Base-by-base conservation (phyloP, 2,329 filamentous ascomycete species). In the Onygenales sp. region DNA sequence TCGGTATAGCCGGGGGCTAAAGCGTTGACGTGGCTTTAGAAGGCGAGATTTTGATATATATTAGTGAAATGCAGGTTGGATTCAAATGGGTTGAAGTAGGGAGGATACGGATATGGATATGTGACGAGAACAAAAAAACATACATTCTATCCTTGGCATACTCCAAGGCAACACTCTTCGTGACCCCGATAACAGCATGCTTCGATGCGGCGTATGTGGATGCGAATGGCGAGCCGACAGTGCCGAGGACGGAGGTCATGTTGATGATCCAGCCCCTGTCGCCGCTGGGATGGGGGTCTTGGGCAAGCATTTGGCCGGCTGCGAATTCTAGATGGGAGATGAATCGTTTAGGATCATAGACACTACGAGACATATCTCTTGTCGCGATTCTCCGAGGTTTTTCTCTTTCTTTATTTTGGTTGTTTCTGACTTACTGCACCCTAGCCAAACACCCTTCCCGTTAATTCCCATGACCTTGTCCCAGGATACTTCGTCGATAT, bases 1-100 rank as follows among this genome's bases (percentile, higher is more conserved):
- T 60, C 57, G 10, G 62, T 64, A 61, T 62, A 80, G 5, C 78
- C 79, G 4, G 79, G 78, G 51, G 77, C 79, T 4, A 81, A 68
- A 0, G 76, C 76, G 58, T 81, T 81, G 36, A 73, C 71, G 55
- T 81, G 77, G 27, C 53, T 57, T 27, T 17, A 32, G 14, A 40
- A 40, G 4, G 11, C 37, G 14, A 40, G 37, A 27, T 48, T 10
- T 37, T 10, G 8, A 42, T 17, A 33, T 21, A 36, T 37, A 21
- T 50, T 42, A 40, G 21, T 27, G 3, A 10, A 36, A 39, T 36
- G 10, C n/a, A 0, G 33, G 13, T 13, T 21, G 13, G n/a, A 7
- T 32, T 32, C 11, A 40, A 6, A 40, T 46, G 43, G 43, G 17
- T 31, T 8, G 32, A 6, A 31, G 43, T 6, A 31, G 0, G n/a